Evolutionary conservation across 2,329 filamentous ascomycete species (phyloP).

Genomic region (Colletotrichum gigasporum): DNA sequence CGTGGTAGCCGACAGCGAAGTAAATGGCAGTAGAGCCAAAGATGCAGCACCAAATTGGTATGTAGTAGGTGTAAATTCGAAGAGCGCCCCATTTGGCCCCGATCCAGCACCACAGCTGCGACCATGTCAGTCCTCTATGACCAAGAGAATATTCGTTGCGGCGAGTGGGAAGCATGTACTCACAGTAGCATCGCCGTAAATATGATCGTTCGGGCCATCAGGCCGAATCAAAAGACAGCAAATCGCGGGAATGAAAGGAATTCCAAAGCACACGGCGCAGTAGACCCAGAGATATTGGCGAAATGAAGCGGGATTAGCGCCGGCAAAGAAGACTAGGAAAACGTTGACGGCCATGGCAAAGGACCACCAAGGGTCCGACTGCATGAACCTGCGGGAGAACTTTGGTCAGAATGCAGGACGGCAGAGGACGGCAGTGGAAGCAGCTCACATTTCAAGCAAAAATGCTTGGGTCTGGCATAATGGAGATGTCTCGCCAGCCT

Average conservation of each 20-base stretch:
- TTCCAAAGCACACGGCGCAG: constrained; percentile 74
- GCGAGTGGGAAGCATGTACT: constrained; percentile 38
- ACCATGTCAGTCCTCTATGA: background rate
- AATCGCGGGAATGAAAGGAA: constrained; percentile 74
- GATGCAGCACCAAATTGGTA: constrained; percentile 70
- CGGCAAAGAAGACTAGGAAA: constrained; percentile 73
- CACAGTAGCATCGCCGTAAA: constrained; percentile 68
- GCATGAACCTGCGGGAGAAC: constrained; percentile 74
- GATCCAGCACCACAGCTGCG: constrained; percentile 71
- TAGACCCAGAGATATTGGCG: constrained; percentile 78
- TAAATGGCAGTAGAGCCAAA: constrained; percentile 64
- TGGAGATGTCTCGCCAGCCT: constrained; percentile 58
- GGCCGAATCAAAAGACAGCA: constrained; percentile 66
- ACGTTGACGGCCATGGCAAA: constrained; percentile 87
- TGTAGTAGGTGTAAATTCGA: constrained; percentile 69
- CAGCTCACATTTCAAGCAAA: constrained; percentile 73
- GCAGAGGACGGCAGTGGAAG: background rate
- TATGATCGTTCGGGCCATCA: constrained; percentile 7
- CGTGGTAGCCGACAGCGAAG: constrained; percentile 65
- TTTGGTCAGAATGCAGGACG: background rate
- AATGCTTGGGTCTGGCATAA: constrained; percentile 72
- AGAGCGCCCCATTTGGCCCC: constrained; percentile 62
- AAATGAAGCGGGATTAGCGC: constrained; percentile 73
- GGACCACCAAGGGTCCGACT: constrained; percentile 80
- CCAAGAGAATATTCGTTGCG: no score